A percentile compares a stretch with the other conserved stretches of the same genome.
Conservation (phyloP, 2,329 filamentous ascomycete genomes). For the Magnaporthiopsis poae region DNA sequence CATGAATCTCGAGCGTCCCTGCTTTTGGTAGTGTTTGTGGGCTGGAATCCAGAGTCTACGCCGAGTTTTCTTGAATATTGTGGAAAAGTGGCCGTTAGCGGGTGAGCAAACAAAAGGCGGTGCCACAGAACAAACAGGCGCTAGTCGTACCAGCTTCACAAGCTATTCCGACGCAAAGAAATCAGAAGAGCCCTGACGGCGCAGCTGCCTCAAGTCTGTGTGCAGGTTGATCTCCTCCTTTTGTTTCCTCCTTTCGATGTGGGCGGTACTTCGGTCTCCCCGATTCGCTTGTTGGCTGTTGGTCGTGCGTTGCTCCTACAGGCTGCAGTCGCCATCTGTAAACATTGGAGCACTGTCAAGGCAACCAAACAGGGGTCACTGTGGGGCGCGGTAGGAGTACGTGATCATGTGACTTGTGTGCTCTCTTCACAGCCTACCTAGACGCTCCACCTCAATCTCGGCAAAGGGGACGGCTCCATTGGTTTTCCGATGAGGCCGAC, state of each 20-base stretch:
- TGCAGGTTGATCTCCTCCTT: background rate
- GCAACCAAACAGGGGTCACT: background rate
- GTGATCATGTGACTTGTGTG: background rate
- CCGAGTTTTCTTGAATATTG: conserved; percentile 17
- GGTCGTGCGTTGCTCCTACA: background rate
- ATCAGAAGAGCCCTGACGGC: background rate
- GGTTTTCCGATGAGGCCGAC: background rate
- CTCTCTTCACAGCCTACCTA: too few relatives aligned
- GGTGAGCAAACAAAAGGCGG: background rate
- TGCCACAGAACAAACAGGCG: background rate
- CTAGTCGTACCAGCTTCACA: background rate
- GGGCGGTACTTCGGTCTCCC: background rate
- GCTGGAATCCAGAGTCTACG: conserved; percentile 18
- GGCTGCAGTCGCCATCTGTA: background rate
- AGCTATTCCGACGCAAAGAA: background rate
- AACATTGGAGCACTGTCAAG: background rate
- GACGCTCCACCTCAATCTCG: background rate
- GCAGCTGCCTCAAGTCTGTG: background rate
- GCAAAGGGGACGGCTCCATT: background rate
- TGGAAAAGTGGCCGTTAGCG: background rate
- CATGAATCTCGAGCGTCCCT: background rate
- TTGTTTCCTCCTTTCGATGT: too few relatives aligned
- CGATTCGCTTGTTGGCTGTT: background rate
- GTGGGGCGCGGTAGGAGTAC: background rate
- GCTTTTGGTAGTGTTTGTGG: conserved; percentile 18